A percentile compares a stretch with the other conserved stretches of the same genome.
phyloP scores from a whole-genome alignment of 192 early-diverging fungal genomes.

The Geranomyces michiganensis region DNA sequence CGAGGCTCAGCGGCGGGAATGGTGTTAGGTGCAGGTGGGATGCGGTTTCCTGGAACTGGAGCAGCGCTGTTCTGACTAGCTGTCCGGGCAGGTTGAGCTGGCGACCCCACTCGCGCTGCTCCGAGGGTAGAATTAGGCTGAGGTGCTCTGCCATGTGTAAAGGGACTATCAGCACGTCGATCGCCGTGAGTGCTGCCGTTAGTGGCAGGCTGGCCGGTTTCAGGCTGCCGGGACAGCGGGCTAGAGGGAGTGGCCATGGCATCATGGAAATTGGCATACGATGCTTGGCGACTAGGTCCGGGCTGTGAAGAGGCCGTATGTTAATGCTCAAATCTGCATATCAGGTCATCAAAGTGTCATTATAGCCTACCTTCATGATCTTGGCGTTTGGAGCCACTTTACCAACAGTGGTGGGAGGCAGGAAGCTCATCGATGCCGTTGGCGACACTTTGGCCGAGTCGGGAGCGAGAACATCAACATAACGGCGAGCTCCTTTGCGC shows the following conservation, averaged over 20 bases:
- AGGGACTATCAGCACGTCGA: not conserved
- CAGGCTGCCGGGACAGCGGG: too few relatives aligned
- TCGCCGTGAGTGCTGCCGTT: not conserved
- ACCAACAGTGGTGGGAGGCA: conserved; percentile 5
- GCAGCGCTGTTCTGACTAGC: not conserved
- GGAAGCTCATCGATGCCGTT: conserved; percentile 9
- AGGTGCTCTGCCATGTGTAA: too few relatives aligned
- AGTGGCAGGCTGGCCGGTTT: not conserved
- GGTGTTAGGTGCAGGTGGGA: not conserved
- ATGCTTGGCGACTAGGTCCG: not conserved
- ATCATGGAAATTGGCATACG: conserved; percentile 5
- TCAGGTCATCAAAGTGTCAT: not conserved
- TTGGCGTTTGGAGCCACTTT: not conserved
- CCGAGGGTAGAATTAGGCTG: too few relatives aligned
- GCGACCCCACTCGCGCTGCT: too few relatives aligned
- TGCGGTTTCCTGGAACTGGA: conserved; percentile 1
- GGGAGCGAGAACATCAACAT: conserved; percentile 58
- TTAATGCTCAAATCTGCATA: not conserved
- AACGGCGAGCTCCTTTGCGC: conserved; percentile 44
- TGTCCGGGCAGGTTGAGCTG: too few relatives aligned
- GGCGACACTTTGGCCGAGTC: conserved; percentile 21
- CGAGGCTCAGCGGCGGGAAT: not conserved
- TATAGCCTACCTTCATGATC: not conserved
- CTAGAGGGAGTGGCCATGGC: not conserved
- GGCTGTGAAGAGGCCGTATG: not conserved